Percentiles rank a stretch among this genome's conserved stretches.
Conservation (phyloP, 345 rosid species). For the Passiflora organensis region DNA sequence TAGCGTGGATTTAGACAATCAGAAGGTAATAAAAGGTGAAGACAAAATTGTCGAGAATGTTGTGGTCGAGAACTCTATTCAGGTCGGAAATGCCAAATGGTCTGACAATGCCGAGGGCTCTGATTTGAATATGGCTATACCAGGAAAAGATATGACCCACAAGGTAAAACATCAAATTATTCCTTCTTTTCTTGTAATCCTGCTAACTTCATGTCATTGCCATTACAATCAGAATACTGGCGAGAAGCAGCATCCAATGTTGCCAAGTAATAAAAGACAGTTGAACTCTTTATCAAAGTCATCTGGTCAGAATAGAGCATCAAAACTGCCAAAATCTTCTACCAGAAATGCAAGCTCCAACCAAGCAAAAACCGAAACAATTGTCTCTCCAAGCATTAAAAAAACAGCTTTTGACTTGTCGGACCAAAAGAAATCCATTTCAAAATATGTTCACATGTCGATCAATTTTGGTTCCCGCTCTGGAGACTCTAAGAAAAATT, state of each 20-base stretch:
- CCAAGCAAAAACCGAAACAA: constrained; percentile 26
- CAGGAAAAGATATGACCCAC: constrained; percentile 18
- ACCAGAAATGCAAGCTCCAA: constrained; percentile 24
- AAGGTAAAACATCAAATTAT: constrained; percentile 32
- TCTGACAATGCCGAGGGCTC: constrained; percentile 16
- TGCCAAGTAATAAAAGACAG: constrained; percentile 37
- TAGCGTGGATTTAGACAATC: no score
- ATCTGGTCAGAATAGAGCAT: constrained; percentile 17
- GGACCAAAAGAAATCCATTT: constrained; percentile 32
- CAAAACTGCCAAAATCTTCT: constrained; percentile 26
- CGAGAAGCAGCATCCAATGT: constrained; percentile 25
- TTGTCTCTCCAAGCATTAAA: constrained; percentile 15
- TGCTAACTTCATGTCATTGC: constrained; percentile 10
- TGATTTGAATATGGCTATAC: constrained; percentile 17
- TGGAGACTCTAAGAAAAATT: constrained; percentile 30
- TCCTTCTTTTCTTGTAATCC: constrained; percentile 1
- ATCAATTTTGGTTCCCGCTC: constrained; percentile 35
- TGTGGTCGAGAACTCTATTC: constrained; percentile 12
- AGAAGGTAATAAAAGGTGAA: constrained; percentile 15
- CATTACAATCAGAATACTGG: constrained; percentile 24
- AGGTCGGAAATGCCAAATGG: constrained; percentile 22
- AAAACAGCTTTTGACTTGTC: constrained; percentile 19
- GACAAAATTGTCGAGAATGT: constrained; percentile 12
- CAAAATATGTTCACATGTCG: constrained; percentile 43
- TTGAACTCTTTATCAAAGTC: constrained; percentile 30